Percentiles rank a stretch among this genome's conserved stretches.
Evolutionary conservation across 257 asterid genomes (phyloP).

Genomic region (Orobanche coerulescens): DNA sequence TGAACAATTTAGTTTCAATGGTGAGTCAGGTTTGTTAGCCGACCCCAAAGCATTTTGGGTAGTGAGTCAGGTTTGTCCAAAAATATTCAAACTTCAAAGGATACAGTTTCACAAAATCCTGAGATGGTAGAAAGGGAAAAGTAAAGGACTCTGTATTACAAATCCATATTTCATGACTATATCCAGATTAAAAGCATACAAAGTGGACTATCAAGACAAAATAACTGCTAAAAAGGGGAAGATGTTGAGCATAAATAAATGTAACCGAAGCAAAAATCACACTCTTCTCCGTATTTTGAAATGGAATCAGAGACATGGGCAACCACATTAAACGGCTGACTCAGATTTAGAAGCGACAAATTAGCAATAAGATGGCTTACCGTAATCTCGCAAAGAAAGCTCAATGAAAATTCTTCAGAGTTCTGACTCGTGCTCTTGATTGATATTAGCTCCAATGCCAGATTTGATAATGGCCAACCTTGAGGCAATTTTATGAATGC

Average conservation of each 20-base stretch:
- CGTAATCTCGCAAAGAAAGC: conserved; percentile 70
- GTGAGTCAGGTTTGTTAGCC: too few relatives aligned
- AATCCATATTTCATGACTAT: background rate
- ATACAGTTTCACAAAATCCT: too few relatives aligned
- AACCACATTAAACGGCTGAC: background rate
- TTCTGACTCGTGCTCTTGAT: conserved; percentile 61
- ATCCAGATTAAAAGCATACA: background rate
- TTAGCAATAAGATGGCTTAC: conserved; percentile 36
- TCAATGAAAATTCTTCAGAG: conserved; percentile 53
- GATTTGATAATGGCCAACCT: conserved; percentile 76
- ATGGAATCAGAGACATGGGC: background rate
- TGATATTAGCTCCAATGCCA: conserved; percentile 50
- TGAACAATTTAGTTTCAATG: too few relatives aligned
- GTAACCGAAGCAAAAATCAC: background rate
- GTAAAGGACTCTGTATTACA: too few relatives aligned
- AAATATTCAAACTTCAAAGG: too few relatives aligned
- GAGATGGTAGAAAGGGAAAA: too few relatives aligned
- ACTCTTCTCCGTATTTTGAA: background rate
- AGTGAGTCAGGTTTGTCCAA: too few relatives aligned
- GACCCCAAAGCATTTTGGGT: too few relatives aligned
- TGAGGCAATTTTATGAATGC: conserved; percentile 74
- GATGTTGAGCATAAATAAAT: background rate
- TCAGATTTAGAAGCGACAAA: background rate
- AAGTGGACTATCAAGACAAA: background rate
- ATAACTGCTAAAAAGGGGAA: background rate